These are phyloP conservation scores for Fraxinus baroniana DNA, from an alignment of 305 asterid genomes.

Conservation along the genomic window DNA sequence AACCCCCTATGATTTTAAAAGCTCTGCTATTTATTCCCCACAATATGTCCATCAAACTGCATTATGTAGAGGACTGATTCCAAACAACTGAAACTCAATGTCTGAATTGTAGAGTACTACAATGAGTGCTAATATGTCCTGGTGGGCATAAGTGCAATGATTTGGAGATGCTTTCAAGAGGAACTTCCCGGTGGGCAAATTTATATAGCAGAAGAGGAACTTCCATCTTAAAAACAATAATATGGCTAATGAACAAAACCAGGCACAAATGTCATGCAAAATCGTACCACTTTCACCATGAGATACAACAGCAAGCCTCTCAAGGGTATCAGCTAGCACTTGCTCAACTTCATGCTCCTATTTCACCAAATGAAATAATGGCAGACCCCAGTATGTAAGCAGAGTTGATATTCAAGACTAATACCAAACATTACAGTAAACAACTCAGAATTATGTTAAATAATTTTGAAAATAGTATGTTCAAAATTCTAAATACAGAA, in stretches of 20 bases:
- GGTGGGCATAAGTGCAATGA: background rate
- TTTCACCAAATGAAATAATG: background rate
- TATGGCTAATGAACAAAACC: background rate
- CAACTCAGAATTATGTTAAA: too few species aligned
- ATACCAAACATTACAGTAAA: background rate
- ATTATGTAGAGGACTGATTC: background rate
- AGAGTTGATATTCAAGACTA: background rate
- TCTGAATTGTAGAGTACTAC: background rate
- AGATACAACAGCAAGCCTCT: conserved; percentile 44
- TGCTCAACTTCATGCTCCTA: conserved; percentile 55
- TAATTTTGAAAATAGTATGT: too few species aligned
- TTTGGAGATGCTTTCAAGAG: background rate
- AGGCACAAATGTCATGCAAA: background rate
- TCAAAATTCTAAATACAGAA: too few species aligned
- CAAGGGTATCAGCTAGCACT: conserved; percentile 46
- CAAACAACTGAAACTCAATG: background rate
- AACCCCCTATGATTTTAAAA: background rate
- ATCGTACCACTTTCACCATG: conserved; percentile 51
- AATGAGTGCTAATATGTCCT: background rate
- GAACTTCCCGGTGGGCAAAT: too few species aligned
- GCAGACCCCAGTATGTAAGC: background rate
- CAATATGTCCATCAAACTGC: background rate
- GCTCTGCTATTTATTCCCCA: background rate
- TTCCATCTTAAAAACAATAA: background rate
- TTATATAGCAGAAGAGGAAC: background rate